phyloP scores from a whole-genome alignment of 2,329 filamentous ascomycete species.

The Xylariaceae sp. region DNA sequence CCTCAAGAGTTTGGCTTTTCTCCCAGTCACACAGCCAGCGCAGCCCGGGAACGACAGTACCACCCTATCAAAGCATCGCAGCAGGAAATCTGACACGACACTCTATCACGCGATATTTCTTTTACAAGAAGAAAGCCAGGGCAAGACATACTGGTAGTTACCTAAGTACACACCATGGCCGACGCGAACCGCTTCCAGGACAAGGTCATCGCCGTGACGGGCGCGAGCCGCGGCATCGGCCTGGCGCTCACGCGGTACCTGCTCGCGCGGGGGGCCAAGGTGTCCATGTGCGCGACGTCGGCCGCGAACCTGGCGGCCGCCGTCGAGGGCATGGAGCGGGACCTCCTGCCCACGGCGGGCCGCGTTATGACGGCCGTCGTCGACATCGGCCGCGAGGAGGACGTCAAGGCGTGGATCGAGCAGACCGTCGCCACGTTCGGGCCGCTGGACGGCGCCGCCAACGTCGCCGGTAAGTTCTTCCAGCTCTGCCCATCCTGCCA shows the following conservation, averaged over 20 bases:
- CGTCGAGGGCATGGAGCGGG: conserved; percentile 15
- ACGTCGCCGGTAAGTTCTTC: conserved; percentile 27
- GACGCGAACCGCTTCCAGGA: neutral
- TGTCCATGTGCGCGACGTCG: conserved; percentile 22
- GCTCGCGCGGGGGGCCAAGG: conserved; percentile 19
- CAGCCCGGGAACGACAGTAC: too few relatives aligned
- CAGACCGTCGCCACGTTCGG: conserved; percentile 22
- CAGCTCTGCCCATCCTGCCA: too few relatives aligned
- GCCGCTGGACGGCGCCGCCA: conserved; percentile 25
- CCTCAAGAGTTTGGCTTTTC: too few relatives aligned
- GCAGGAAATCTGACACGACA: too few relatives aligned
- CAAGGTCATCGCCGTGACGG: conserved; percentile 10
- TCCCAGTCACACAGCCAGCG: too few relatives aligned
- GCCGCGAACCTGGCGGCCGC: conserved; percentile 20
- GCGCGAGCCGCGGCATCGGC: conserved; percentile 5
- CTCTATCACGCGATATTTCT: too few relatives aligned
- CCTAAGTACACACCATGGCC: neutral
- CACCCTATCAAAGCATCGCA: too few relatives aligned
- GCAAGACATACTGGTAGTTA: too few relatives aligned
- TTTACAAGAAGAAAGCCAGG: too few relatives aligned
- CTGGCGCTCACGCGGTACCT: conserved; percentile 8
- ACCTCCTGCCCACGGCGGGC: conserved; percentile 8
- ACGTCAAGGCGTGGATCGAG: conserved; percentile 27
- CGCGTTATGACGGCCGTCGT: neutral
- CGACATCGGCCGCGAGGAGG: conserved; percentile 18